Percentiles rank a stretch among this genome's conserved stretches.
These are phyloP conservation scores for Plantago lanceolata DNA, from an alignment of 305 asterid genomes.

Conservation along the genomic window DNA sequence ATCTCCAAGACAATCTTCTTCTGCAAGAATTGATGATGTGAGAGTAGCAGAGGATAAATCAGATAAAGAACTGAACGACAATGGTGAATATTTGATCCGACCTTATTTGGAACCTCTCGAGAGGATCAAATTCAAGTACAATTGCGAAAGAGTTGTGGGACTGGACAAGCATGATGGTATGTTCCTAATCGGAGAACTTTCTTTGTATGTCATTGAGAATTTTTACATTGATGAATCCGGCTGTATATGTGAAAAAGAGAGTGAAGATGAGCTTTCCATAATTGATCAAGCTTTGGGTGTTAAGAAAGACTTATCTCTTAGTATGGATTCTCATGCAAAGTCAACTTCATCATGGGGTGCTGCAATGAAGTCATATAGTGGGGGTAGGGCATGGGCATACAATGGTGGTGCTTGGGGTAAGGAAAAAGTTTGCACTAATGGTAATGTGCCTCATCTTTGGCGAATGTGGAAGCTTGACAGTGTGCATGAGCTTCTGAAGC, in stretches of 20 bases:
- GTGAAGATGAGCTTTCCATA: slow-evolving; percentile 89
- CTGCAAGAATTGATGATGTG: slow-evolving; percentile 55
- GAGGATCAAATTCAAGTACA: slow-evolving; percentile 83
- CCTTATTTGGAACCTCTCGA: slow-evolving; percentile 88
- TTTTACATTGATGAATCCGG: slow-evolving; percentile 93
- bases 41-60: slow-evolving; percentile 65
- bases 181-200: slow-evolving; percentile 88
- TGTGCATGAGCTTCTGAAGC: slow-evolving; percentile 95
- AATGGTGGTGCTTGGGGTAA: slow-evolving; percentile 99
- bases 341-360: slow-evolving; percentile 85
- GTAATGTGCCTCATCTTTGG: slow-evolving; percentile 96
- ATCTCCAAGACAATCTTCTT: slow-evolving; percentile 71
- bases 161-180: slow-evolving; percentile 98
- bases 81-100: slow-evolving; percentile 95
- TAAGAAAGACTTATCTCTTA: slow-evolving; percentile 71
- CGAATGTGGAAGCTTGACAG: slow-evolving; percentile 98
- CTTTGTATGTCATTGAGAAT: slow-evolving; percentile 87
- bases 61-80: slow-evolving; percentile 86
- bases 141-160: slow-evolving; percentile 97
- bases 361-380: slow-evolving; percentile 58
- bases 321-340: slow-evolving; percentile 84
- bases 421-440: slow-evolving; percentile 71
- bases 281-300: slow-evolving; percentile 99
- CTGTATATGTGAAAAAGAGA: slow-evolving; percentile 87
- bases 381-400: slow-evolving; percentile 99